phyloP scores from a whole-genome alignment of 805 yeast genomes.

The Lipomyces oligophaga region DNA sequence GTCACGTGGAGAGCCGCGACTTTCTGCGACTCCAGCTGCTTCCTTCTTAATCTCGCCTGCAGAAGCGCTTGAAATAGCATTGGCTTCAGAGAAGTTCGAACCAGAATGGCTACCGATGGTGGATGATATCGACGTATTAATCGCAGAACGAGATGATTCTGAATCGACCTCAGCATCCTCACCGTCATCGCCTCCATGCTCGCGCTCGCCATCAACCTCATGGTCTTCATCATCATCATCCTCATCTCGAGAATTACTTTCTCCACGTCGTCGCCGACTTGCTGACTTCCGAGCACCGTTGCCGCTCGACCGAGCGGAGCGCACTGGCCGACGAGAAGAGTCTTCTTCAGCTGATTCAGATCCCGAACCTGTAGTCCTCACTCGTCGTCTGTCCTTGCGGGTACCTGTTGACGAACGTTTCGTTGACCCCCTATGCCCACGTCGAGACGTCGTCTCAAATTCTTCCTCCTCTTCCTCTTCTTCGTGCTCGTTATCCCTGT shows the following conservation, averaged over 20 bases:
- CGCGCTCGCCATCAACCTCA: too few relatives aligned
- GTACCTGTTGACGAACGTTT: background rate
- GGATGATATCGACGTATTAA: too few relatives aligned
- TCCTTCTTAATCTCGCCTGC: too few relatives aligned
- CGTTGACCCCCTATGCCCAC: background rate
- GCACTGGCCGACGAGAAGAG: slow-evolving; percentile 4
- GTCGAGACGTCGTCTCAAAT: background rate
- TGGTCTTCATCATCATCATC: background rate
- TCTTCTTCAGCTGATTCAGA: slow-evolving; percentile 11
- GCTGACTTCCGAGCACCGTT: slow-evolving; percentile 1
- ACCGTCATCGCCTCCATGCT: background rate
- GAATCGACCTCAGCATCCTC: too few relatives aligned
- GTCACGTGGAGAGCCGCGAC: too few relatives aligned
- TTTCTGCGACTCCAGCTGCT: too few relatives aligned
- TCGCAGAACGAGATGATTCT: too few relatives aligned
- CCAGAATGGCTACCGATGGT: too few relatives aligned
- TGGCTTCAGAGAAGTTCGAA: too few relatives aligned
- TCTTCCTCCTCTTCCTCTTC: slow-evolving; percentile 18
- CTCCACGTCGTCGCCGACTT: background rate
- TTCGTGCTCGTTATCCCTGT: slow-evolving; percentile 30
- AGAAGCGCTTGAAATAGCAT: too few relatives aligned
- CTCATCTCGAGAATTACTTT: slow-evolving; percentile 1
- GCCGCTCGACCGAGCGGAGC: slow-evolving; percentile 1
- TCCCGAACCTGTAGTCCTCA: slow-evolving; percentile 17
- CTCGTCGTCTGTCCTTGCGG: slow-evolving; percentile 12